phyloP scores from a whole-genome alignment of 2,329 filamentous ascomycete species.

The Sphaceloma murrayae region DNA sequence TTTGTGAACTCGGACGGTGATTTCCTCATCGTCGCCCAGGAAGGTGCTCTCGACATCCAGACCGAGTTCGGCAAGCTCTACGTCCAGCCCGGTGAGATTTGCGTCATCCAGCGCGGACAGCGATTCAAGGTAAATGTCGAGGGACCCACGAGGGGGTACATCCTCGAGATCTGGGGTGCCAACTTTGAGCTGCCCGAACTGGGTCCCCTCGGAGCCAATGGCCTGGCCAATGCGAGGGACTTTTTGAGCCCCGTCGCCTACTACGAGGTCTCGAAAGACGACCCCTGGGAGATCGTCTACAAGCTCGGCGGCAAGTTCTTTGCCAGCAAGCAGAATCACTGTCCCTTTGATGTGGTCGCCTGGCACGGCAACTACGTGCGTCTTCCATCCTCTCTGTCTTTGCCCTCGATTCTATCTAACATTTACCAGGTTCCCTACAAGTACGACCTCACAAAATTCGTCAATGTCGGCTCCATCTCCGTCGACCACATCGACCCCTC shows the following conservation, averaged over 20 bases:
- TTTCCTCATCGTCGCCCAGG: slow-evolving; percentile 32
- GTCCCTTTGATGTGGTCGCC: slow-evolving; percentile 36
- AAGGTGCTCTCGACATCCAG: slow-evolving; percentile 31
- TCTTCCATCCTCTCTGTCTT: slow-evolving; percentile 22
- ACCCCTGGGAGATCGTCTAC: slow-evolving; percentile 30
- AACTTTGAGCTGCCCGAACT: slow-evolving; percentile 34
- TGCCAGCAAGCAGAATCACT: slow-evolving; percentile 31
- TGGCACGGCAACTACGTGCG: slow-evolving; percentile 37
- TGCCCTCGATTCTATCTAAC: slow-evolving; percentile 2
- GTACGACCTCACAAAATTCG: slow-evolving; percentile 45
- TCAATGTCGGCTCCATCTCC: slow-evolving; percentile 31
- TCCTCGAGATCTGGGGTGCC: slow-evolving; percentile 34
- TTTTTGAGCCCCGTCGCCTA: slow-evolving; percentile 32
- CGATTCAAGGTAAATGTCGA: slow-evolving; percentile 31
- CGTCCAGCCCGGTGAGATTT: slow-evolving; percentile 33
- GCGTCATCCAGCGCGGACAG: slow-evolving; percentile 33
- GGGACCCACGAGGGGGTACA: slow-evolving; percentile 33
- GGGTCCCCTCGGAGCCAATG: slow-evolving; percentile 32
- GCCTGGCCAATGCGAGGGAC: slow-evolving; percentile 33
- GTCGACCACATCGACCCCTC: slow-evolving; percentile 34
- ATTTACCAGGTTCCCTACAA: slow-evolving; percentile 26
- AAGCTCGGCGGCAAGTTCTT: slow-evolving; percentile 30
- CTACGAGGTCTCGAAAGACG: slow-evolving; percentile 31
- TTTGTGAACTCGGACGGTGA: slow-evolving; percentile 39
- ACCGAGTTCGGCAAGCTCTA: slow-evolving; percentile 34